Conservation (phyloP, 1,139 yeast species). For the Pichia sp. region DNA sequence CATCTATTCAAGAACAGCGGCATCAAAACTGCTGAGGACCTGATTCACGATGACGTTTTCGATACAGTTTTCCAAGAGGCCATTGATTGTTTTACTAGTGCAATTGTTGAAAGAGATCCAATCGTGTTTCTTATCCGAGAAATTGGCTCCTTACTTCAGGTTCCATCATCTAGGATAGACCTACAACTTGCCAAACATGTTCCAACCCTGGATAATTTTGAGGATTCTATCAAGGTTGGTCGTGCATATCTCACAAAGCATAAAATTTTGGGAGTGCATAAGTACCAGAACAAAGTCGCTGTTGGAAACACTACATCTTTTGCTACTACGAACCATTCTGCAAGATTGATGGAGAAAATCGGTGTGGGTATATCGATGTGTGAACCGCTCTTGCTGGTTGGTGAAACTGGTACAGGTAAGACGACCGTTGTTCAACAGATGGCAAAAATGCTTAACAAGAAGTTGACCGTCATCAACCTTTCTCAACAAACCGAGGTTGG, state of each 20-base stretch:
- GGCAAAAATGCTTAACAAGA: conserved; percentile 71
- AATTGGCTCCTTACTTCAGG: conserved; percentile 68
- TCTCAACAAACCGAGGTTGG: conserved; percentile 98
- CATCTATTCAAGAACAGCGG: conserved; percentile 45
- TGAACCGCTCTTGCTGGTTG: conserved; percentile 87
- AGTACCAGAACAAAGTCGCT: conserved; percentile 26
- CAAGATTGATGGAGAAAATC: conserved; percentile 83
- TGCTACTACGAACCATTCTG: conserved; percentile 84
- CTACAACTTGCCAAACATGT: conserved; percentile 62
- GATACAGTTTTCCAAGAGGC: conserved; percentile 88
- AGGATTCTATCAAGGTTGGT: conserved; percentile 53
- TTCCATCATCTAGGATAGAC: conserved; percentile 66
- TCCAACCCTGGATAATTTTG: conserved; percentile 53
- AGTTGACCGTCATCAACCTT: conserved; percentile 81
- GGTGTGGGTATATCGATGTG: conserved; percentile 73
- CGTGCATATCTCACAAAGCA: conserved; percentile 50
- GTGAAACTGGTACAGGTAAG: conserved; percentile 99
- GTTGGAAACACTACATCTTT: conserved; percentile 50
- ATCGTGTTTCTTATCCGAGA: conserved; percentile 51
- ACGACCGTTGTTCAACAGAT: conserved; percentile 94
- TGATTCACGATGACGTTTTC: conserved; percentile 54
- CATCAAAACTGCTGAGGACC: conserved; percentile 40
- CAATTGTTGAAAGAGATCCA: conserved; percentile 62
- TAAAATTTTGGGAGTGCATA: conserved; percentile 16
- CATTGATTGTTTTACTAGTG: conserved; percentile 87